Evolutionary conservation across 768 basidiomycete species (phyloP).

Genomic region (Tulasnella sp.): DNA sequence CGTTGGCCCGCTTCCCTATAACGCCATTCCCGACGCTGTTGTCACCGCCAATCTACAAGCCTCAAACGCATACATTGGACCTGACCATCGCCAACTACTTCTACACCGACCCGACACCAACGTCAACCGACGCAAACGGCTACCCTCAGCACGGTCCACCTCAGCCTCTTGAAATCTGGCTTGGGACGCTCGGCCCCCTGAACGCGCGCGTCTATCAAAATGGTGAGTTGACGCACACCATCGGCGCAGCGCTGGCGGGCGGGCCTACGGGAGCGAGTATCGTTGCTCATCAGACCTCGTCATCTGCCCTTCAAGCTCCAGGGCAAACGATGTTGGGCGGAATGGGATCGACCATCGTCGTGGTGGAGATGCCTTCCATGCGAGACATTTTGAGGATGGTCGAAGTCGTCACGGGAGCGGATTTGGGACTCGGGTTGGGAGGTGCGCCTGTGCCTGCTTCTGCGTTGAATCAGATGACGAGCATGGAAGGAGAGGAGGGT

Average conservation of each 20-base stretch:
- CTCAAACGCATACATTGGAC: constrained; percentile 65
- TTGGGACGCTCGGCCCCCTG: constrained; percentile 84
- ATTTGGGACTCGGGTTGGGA: background rate
- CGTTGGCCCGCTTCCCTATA: constrained; percentile 68
- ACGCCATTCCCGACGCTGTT: constrained; percentile 87
- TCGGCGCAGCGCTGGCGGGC: constrained; percentile 17
- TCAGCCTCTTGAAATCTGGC: constrained; percentile 75
- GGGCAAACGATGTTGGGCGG: constrained; percentile 19
- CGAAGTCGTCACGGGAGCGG: constrained; percentile 46
- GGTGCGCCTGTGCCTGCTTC: background rate
- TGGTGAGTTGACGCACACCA: constrained; percentile 27
- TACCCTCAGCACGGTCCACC: constrained; percentile 33
- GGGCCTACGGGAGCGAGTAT: constrained; percentile 8
- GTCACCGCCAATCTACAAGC: constrained; percentile 67
- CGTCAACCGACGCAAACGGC: background rate
- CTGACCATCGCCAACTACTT: constrained; percentile 85
- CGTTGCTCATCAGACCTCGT: constrained; percentile 9
- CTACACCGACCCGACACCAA: constrained; percentile 62
- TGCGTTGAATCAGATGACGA: constrained; percentile 5
- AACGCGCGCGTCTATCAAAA: constrained; percentile 63
- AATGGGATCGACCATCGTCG: constrained; percentile 59
- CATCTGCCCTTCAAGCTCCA: constrained; percentile 15
- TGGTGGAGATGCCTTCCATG: constrained; percentile 77
- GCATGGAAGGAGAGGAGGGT: background rate
- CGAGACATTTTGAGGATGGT: constrained; percentile 69